Evolutionary conservation across 148 eudicot genomes (phyloP), one percentile per base, ranked within the genome.

Genomic region (Euryodendron excelsum): DNA sequence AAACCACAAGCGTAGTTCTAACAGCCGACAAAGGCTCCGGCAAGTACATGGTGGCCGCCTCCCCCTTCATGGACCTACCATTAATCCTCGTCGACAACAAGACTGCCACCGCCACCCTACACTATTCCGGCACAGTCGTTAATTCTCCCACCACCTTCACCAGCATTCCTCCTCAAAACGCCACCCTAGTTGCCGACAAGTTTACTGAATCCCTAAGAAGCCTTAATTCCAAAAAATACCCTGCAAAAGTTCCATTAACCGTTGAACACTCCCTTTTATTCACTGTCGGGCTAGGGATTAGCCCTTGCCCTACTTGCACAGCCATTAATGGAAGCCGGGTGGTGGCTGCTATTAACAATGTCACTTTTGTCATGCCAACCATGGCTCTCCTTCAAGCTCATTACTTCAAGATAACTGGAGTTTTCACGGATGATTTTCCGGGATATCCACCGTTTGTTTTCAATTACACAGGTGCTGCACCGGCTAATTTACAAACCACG

Each of bases 341-440:
- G 0, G 91, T 88, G 66, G 91, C 89, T 0, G 64, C 31, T 53
- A 69, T 88, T 11, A 88, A 88, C 79, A 88, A 88, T 67, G 86
- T 88, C 60, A 88, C 91, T 0, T 88, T 88, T 48, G 83, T 80
- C 2, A 88, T 88, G 91, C 91, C 91, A 23, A 86, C 81, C 0
- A 81, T 75, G 3, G 89, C 89, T 30, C 78, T 88, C 3, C 77
- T 88, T 48, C 89, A 86, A 69, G 89, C 91, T 1, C 89, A 88
- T 76, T 59, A 74, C 55, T 86, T 84, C 77, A 82, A 82, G 1
- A 79, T 77, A 4, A 86, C 80, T 37, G 89, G 87, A 2, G 89
- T 88, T 64, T 88, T 82, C 83, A 86, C 89, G 20, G 52, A 83
- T 10, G 91, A 88, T 76, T 88, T 88, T 34, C 91, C 91, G 2